phyloP scores from a whole-genome alignment of 2,329 filamentous ascomycete species.

The Colletotrichum orbiculare region DNA sequence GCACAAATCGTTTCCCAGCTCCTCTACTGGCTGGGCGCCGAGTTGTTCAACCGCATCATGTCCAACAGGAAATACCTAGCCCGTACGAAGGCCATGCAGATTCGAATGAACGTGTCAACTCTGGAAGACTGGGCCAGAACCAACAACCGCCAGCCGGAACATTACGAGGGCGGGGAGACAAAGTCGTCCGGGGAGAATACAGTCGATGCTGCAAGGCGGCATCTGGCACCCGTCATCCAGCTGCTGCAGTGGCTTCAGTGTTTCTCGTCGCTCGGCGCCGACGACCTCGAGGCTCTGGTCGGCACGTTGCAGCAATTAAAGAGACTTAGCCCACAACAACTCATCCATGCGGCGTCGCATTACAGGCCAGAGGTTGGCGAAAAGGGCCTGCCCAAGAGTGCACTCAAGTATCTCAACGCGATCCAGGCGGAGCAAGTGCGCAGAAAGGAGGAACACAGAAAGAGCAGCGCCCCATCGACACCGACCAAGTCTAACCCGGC shows the following conservation, averaged over 20 bases:
- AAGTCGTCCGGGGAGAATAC: slow-evolving; percentile 87
- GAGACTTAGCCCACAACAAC: slow-evolving; percentile 83
- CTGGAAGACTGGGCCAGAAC: slow-evolving; percentile 95
- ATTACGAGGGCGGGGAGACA: slow-evolving; percentile 93
- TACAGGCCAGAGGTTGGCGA: slow-evolving; percentile 96
- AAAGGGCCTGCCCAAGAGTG: slow-evolving; percentile 88
- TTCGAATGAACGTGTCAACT: slow-evolving; percentile 96
- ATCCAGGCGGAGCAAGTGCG: slow-evolving; percentile 79
- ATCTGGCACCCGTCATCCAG: slow-evolving; percentile 91
- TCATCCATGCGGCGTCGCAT: slow-evolving; percentile 91
- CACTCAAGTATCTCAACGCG: slow-evolving; percentile 84
- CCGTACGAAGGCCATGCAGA: slow-evolving; percentile 98
- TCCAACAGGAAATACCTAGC: slow-evolving; percentile 94
- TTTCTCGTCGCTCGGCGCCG: slow-evolving; percentile 87
- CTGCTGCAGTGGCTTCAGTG: slow-evolving; percentile 97
- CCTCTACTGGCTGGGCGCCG: slow-evolving; percentile 94
- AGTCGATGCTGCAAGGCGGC: slow-evolving; percentile 82
- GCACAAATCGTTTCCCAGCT: slow-evolving; percentile 92
- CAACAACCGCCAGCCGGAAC: slow-evolving; percentile 94
- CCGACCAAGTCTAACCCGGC: slow-evolving; percentile 51
- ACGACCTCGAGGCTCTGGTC: slow-evolving; percentile 89
- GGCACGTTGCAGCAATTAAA: slow-evolving; percentile 91
- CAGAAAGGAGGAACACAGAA: slow-evolving; percentile 65
- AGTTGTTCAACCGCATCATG: slow-evolving; percentile 98
- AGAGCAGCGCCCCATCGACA: slow-evolving; percentile 58